A percentile compares a stretch with the other conserved stretches of the same genome.
phyloP scores from a whole-genome alignment of 2,329 filamentous ascomycete genomes.

The Akanthomyces lecanii region DNA sequence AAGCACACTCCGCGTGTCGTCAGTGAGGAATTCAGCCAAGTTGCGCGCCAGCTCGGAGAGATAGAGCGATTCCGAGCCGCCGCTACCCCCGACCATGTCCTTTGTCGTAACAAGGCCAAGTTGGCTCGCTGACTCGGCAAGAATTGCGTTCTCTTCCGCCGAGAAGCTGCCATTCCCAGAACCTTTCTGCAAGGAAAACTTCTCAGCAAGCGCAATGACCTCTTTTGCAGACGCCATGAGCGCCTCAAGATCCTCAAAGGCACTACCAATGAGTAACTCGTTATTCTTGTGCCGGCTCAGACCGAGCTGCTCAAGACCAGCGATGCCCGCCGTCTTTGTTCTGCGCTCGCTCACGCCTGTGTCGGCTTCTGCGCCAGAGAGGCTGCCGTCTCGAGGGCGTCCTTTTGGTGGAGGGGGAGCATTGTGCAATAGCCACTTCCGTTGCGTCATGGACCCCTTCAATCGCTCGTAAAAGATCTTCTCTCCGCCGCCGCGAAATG shows the following conservation, averaged over 20 bases:
- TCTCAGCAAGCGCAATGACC: constrained; percentile 87
- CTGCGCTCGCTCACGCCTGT: constrained; percentile 25
- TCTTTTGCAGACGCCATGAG: constrained; percentile 97
- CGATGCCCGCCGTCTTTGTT: constrained; percentile 76
- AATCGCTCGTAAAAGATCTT: constrained; percentile 86
- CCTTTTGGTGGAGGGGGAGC: constrained; percentile 80
- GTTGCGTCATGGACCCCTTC: constrained; percentile 81
- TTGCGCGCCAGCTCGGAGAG: constrained; percentile 82
- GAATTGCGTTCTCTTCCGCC: constrained; percentile 67
- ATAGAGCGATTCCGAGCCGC: constrained; percentile 75
- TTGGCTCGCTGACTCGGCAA: constrained; percentile 73
- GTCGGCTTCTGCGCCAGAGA: constrained; percentile 24
- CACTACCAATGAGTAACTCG: constrained; percentile 84
- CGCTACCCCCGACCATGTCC: constrained; percentile 79
- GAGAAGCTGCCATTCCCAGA: constrained; percentile 55
- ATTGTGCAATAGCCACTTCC: constrained; percentile 90
- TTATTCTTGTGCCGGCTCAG: constrained; percentile 87
- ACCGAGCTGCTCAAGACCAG: constrained; percentile 82
- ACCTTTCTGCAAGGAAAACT: constrained; percentile 67
- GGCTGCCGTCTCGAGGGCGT: constrained; percentile 36
- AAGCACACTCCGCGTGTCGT: constrained; percentile 74
- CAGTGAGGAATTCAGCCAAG: constrained; percentile 82
- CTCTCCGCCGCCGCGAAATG: constrained; percentile 83
- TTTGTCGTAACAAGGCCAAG: constrained; percentile 90
- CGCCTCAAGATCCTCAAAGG: constrained; percentile 93